Evolutionary conservation across 257 asterid species (phyloP).

Genomic region (Solanum bulbocastanum): DNA sequence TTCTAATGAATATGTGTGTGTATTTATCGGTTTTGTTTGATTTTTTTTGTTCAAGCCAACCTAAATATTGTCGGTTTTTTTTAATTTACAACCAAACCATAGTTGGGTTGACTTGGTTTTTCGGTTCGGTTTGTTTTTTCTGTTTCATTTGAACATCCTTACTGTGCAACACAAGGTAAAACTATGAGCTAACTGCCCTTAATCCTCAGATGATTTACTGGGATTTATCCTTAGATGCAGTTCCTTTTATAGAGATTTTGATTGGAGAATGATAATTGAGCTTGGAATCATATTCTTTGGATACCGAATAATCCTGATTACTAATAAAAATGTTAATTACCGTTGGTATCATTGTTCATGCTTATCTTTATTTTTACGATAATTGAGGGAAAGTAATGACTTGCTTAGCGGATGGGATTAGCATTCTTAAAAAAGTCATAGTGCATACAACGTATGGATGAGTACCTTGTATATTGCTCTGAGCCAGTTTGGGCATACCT

Average conservation of each 20-base stretch:
- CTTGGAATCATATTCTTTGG: neutral
- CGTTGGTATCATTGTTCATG: neutral
- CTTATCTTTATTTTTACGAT: neutral
- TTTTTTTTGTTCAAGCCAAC: neutral
- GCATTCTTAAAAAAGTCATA: neutral
- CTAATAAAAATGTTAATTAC: neutral
- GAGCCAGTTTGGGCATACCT: neutral
- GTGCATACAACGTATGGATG: neutral
- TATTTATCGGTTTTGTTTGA: neutral
- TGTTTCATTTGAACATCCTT: neutral
- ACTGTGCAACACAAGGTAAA: neutral
- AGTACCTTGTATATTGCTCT: neutral
- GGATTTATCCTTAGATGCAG: neutral
- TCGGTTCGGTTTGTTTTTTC: neutral
- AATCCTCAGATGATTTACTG: neutral
- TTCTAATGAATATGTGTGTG: neutral
- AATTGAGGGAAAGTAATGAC: neutral
- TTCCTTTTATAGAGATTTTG: neutral
- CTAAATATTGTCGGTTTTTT: neutral
- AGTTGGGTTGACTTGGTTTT: neutral
- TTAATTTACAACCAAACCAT: neutral
- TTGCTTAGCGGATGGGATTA: neutral
- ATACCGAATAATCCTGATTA: neutral
- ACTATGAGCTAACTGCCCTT: neutral
- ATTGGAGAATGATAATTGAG: neutral